Conservation (phyloP, 768 basidiomycete species). For the Daedaleopsis sinensis region DNA sequence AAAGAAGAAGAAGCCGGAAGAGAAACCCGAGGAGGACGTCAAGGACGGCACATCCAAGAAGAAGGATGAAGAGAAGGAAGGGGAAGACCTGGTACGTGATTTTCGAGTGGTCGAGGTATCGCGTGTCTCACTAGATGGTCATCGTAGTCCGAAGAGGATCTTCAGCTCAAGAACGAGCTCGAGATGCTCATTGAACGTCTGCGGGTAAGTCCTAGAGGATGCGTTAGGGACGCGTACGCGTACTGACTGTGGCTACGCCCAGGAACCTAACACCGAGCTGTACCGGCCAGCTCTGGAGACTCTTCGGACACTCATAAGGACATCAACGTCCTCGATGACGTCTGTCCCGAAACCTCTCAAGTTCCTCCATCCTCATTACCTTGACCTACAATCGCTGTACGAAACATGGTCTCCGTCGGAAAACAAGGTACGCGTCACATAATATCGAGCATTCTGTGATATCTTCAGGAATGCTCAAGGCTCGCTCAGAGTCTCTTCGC, state of each 20-base stretch:
- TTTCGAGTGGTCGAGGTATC: not conserved
- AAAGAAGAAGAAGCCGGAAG: constrained; percentile 68
- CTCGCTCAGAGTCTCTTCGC: constrained; percentile 81
- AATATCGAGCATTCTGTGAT: not conserved
- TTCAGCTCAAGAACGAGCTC: constrained; percentile 88
- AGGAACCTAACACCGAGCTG: constrained; percentile 88
- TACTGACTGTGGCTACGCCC: constrained; percentile 20
- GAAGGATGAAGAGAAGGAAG: constrained; percentile 53
- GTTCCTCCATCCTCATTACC: constrained; percentile 94
- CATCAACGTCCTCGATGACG: constrained; percentile 98
- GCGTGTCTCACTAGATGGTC: not conserved
- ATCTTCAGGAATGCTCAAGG: not conserved
- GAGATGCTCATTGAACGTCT: constrained; percentile 97
- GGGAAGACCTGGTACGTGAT: constrained; percentile 71
- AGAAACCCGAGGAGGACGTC: constrained; percentile 52
- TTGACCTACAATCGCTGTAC: constrained; percentile 81
- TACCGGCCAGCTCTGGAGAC: constrained; percentile 93
- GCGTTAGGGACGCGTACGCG: not conserved
- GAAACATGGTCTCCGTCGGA: constrained; percentile 79
- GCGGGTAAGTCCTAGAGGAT: constrained; percentile 56
- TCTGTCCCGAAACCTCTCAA: constrained; percentile 99
- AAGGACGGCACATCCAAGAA: constrained; percentile 41
- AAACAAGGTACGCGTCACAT: constrained; percentile 58
- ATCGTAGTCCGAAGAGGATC: constrained; percentile 89
- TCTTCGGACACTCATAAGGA: constrained; percentile 89